Conservation (phyloP, 1,284 basidiomycete genomes). For the Fomitopsis betulina region DNA sequence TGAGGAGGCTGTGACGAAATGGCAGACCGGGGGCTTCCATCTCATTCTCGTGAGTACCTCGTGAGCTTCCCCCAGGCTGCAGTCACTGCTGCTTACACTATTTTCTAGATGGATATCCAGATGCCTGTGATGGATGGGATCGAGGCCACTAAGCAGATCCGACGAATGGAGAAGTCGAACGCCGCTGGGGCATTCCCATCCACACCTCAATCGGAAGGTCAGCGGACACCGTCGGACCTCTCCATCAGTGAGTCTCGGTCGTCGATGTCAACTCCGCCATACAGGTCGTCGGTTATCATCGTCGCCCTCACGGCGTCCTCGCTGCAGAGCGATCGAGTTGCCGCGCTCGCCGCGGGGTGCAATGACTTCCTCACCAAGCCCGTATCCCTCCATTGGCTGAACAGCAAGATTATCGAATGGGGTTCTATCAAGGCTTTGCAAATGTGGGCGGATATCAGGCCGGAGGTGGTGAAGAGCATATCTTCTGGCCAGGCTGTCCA, state of each 20-base stretch:
- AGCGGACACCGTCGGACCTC: slow-evolving; percentile 49
- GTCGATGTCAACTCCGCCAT: slow-evolving; percentile 54
- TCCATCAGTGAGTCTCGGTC: slow-evolving; percentile 34
- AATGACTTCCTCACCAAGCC: slow-evolving; percentile 99
- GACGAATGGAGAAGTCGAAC: slow-evolving; percentile 73
- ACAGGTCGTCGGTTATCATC: slow-evolving; percentile 95
- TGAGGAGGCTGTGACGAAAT: slow-evolving; percentile 93
- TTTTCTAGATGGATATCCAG: slow-evolving; percentile 94
- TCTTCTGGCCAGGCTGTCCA: slow-evolving; percentile 57
- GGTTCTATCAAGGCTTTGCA: slow-evolving; percentile 85
- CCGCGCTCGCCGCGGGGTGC: slow-evolving; percentile 94
- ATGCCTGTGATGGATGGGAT: slow-evolving; percentile 99
- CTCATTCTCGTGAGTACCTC: slow-evolving; percentile 77
- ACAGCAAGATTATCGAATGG: slow-evolving; percentile 99
- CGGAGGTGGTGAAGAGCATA: slow-evolving; percentile 51
- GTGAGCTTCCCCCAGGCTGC: background rate
- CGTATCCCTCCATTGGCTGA: slow-evolving; percentile 92
- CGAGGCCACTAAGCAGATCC: slow-evolving; percentile 94
- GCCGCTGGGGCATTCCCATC: slow-evolving; percentile 71
- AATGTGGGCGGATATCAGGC: slow-evolving; percentile 80
- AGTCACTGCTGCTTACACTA: background rate
- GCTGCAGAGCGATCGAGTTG: slow-evolving; percentile 89
- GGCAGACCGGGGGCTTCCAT: slow-evolving; percentile 92
- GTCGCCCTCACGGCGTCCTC: slow-evolving; percentile 97
- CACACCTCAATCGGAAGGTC: slow-evolving; percentile 56